Base-by-base conservation (phyloP, 176 grass and related monocot species). In the Tillandsia leiboldiana region DNA sequence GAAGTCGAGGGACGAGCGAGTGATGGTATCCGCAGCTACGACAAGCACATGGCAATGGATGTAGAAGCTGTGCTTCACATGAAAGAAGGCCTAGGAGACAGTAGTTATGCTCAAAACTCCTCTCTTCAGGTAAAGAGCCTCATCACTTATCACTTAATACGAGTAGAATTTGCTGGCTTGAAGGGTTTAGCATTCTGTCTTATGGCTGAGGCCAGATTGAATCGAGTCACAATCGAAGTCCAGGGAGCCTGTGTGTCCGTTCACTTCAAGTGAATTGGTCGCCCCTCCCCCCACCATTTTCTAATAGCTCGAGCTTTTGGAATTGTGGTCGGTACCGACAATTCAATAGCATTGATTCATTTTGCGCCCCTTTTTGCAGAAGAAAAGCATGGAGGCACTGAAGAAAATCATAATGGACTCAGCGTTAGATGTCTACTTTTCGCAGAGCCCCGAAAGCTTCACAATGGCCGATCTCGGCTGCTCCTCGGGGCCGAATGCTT, bases 61-160 rank as follows among this genome's bases (percentile, higher is more conserved):
- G 89, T 99, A 69, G 87, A 99, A 80, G 77, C 82, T 64, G 83
- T 93, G 74, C 86, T 99, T 70, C 94, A 90, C 75, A 99, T 99
- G 94, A 99, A 90, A 52, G 86, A 79, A 81, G 94, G 94, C 3
- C 68, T 90, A 15, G 94, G 85, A 72, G 94, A 99, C 79, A 88
- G 75, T 57, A 93, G 89, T 73, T 99, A 99, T 82, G 89, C 89
- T 12, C 89, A 84, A 78, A 99, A 99, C 75, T 99, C 89, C 2
- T 93, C 89, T 51, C 89, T 99, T 73, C 94, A 99, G 88, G 92
- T 87, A 13, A 28, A 63, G 28, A 15, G 50, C 7, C 13, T 23
- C 5, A 2, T 7, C 3, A n/a, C 8, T 27, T 23, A 26, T 20
- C 11, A 22, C 29, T 24, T 12, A 3, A n/a, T 69, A 13, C 1